These are phyloP conservation scores for Triticum aestivum DNA, from an alignment of 176 grass and related monocot species.

Conservation along the genomic window DNA sequence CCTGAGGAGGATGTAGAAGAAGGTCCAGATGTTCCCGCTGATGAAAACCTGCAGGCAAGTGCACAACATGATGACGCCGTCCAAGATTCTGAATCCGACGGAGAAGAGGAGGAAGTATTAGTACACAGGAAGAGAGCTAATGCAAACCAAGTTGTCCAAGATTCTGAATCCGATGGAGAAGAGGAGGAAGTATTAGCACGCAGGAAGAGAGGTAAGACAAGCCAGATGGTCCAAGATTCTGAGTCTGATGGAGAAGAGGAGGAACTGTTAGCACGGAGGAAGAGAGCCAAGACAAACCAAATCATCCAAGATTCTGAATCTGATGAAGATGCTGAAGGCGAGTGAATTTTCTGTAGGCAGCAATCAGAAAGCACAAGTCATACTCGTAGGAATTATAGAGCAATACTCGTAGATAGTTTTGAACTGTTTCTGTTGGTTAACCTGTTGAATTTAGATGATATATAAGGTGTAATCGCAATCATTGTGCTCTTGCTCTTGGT, in stretches of 20 bases:
- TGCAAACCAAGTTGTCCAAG: constrained; percentile 55
- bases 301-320: constrained; percentile 59
- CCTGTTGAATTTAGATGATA: not conserved
- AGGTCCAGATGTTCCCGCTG: constrained; percentile 32
- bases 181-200: constrained; percentile 48
- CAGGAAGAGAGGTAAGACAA: constrained; percentile 61
- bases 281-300: constrained; percentile 59
- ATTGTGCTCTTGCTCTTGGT: not conserved
- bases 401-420: not conserved
- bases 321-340: constrained; percentile 45
- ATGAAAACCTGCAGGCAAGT: constrained; percentile 27
- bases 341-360: constrained; percentile 17
- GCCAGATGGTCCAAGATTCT: constrained; percentile 63
- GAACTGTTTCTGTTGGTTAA: constrained; percentile 2
- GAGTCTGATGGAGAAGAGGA: constrained; percentile 52
- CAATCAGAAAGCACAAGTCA: not conserved
- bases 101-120: constrained; percentile 50
- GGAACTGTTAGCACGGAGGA: constrained; percentile 46
- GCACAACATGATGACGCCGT: constrained; percentile 17
- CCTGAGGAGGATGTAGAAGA: constrained; percentile 48
- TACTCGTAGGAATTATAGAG: not conserved
- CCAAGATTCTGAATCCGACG: constrained; percentile 47
- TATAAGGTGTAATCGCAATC: no score
- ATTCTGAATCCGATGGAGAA: constrained; percentile 54
- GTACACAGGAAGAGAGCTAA: constrained; percentile 58